Base-by-base conservation (phyloP, 306 rosid genomes). In the Trifolium repens region DNA sequence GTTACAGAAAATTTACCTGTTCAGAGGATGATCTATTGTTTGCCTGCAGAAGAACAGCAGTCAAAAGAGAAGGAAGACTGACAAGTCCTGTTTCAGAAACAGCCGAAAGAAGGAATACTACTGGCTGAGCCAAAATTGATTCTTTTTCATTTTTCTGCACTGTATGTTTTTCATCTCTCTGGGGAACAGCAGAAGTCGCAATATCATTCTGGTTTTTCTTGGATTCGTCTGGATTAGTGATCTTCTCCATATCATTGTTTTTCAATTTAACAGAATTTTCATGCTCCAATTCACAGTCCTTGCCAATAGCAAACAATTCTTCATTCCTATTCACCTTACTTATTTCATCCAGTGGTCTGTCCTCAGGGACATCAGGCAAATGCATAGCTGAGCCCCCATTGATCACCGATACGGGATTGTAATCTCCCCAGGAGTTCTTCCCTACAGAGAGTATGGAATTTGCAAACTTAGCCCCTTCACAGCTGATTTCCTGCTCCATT, bases 1-100 rank as follows among this genome's bases (percentile, higher is more conserved):
- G 65, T 78, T 34, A 64, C 52, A 70, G 75, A 59, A 74, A 75
- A 22, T 40, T 78, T 78, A 89, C 98, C 88, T 90, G 98, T 82
- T 94, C 98, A 50, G 93, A 87, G 73, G 98, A 86, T 67, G 91
- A 84, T 82, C 96, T 90, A 77, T 89, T 94, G 85, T 90, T 94
- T 64, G 98, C 97, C 87, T 91, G 98, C 73, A 94, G 90, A 70
- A 94, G 83, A 49, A 91, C 97, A 82, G 97, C 97, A 50, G 97
- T 91, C 85, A 94, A 82, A 72, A 94, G 86, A 84, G 98, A 90
- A 79, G 91, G 94, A 76, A 94, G 96, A 84, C 98, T 91, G 81
- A 94, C 96, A 64, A 94, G 86, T 70, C 97, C 98, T 24, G 98
- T 94, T 81, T 94, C 98, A 17, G 93, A 90, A 77, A 91, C 80